Evolutionary conservation across 2,329 filamentous ascomycete species (phyloP).

Genomic region (Hypocrella siamensis): DNA sequence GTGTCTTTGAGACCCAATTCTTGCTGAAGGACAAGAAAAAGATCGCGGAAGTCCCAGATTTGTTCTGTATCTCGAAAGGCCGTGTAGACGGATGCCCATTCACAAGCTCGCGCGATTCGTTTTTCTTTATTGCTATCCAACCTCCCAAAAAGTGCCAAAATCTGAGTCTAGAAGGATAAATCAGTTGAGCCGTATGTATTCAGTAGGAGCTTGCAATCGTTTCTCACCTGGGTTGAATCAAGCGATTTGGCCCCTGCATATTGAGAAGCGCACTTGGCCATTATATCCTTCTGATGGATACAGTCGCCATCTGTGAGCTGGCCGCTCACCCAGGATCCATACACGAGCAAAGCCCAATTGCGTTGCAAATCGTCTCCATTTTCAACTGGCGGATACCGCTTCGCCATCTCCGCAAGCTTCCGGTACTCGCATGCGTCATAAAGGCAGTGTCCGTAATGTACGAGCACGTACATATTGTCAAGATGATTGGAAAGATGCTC

Average conservation of each 20-base stretch:
- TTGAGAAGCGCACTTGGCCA: background rate
- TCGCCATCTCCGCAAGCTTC: slow-evolving; percentile 1
- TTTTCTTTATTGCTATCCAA: too few species aligned
- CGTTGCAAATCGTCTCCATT: background rate
- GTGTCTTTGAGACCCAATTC: background rate
- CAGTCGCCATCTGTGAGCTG: background rate
- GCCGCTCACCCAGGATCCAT: background rate
- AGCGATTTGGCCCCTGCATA: background rate
- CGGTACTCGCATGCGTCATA: background rate
- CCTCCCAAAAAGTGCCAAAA: background rate
- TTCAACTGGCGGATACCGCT: background rate
- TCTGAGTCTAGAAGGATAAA: background rate
- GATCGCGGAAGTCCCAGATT: slow-evolving; percentile 3
- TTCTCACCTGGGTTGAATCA: background rate
- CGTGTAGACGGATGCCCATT: background rate
- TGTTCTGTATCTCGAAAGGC: background rate
- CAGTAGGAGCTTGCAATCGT: background rate
- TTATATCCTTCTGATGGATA: background rate
- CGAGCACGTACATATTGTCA: slow-evolving; percentile 2
- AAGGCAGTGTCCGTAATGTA: slow-evolving; percentile 2
- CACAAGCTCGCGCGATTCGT: background rate
- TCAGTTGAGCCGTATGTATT: too few species aligned
- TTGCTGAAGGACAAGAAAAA: slow-evolving; percentile 1
- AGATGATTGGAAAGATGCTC: background rate
- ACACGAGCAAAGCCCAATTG: background rate